These are phyloP conservation scores for Phlegmacium glaucopus DNA, from an alignment of 768 basidiomycete genomes.

Conservation along the genomic window DNA sequence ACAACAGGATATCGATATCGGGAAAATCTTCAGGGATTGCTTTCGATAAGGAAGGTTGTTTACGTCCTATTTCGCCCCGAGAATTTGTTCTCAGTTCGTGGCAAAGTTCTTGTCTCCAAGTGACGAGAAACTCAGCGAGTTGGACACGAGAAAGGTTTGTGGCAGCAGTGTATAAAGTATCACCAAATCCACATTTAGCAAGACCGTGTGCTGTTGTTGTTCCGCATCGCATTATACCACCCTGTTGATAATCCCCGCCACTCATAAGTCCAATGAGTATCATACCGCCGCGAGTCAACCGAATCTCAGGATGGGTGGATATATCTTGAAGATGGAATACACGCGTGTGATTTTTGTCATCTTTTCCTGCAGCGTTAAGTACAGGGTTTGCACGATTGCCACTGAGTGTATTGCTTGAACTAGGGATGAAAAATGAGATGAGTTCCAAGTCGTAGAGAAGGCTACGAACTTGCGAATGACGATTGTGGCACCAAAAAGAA, in stretches of 20 bases:
- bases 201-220: slow-evolving; percentile 71
- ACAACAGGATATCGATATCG: slow-evolving; percentile 65
- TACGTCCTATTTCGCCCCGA: slow-evolving; percentile 57
- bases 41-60: slow-evolving; percentile 61
- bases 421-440: slow-evolving; percentile 22
- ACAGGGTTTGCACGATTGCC: slow-evolving; percentile 66
- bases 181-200: slow-evolving; percentile 79
- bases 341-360: slow-evolving; percentile 68
- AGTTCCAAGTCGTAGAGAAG: neutral
- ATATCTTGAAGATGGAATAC: slow-evolving; percentile 42
- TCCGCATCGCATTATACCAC: slow-evolving; percentile 66
- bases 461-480: slow-evolving; percentile 78
- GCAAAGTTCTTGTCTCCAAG: slow-evolving; percentile 61
- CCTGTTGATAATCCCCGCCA: slow-evolving; percentile 89
- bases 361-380: slow-evolving; percentile 62
- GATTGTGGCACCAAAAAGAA: slow-evolving; percentile 81
- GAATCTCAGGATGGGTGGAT: slow-evolving; percentile 35
- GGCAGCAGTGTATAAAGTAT: slow-evolving; percentile 61
- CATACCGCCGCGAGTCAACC: slow-evolving; percentile 65
- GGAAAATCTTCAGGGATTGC: slow-evolving; percentile 68
- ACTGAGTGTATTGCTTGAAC: slow-evolving; percentile 67
- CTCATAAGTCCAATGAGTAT: slow-evolving; percentile 81
- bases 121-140: slow-evolving; percentile 51
- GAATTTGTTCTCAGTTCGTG: slow-evolving; percentile 70
- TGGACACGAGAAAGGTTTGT: slow-evolving; percentile 38